phyloP scores from a whole-genome alignment of 2,329 filamentous ascomycete genomes.

The Lomentospora prolificans region DNA sequence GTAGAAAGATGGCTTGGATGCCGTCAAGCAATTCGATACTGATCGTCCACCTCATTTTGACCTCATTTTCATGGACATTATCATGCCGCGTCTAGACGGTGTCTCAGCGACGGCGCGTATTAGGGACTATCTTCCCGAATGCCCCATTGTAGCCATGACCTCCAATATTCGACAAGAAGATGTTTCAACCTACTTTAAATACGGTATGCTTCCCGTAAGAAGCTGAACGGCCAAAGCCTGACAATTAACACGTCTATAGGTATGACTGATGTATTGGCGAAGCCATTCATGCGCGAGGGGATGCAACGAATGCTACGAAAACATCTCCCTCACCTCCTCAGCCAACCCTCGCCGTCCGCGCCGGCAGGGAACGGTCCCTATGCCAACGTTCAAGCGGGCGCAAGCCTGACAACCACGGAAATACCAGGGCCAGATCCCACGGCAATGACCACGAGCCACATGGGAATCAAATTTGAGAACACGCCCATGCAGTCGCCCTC shows the following conservation, averaged over 20 bases:
- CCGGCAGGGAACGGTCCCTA: neutral
- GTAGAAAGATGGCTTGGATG: constrained; percentile 69
- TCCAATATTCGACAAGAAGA: constrained; percentile 96
- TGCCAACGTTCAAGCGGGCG: neutral
- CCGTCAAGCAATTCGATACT: constrained; percentile 45
- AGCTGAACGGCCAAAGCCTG: neutral
- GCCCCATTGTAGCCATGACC: constrained; percentile 96
- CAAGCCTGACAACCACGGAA: neutral
- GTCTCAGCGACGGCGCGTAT: constrained; percentile 93
- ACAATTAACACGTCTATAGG: constrained; percentile 41
- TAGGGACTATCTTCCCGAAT: constrained; percentile 69
- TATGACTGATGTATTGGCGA: constrained; percentile 95
- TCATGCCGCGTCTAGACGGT: constrained; percentile 94
- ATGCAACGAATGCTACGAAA: constrained; percentile 81
- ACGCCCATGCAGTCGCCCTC: constrained; percentile 3
- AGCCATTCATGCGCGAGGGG: constrained; percentile 86
- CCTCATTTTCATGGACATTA: constrained; percentile 82
- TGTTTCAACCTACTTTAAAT: constrained; percentile 93
- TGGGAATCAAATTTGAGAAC: constrained; percentile 6
- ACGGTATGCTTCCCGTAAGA: constrained; percentile 52
- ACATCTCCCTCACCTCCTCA: constrained; percentile 70
- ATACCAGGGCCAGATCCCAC: neutral
- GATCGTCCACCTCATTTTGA: constrained; percentile 42
- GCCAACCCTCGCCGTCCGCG: neutral
- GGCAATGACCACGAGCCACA: neutral